phyloP scores from a whole-genome alignment of 2,329 filamentous ascomycete genomes.

The Canariomyces notabilis region DNA sequence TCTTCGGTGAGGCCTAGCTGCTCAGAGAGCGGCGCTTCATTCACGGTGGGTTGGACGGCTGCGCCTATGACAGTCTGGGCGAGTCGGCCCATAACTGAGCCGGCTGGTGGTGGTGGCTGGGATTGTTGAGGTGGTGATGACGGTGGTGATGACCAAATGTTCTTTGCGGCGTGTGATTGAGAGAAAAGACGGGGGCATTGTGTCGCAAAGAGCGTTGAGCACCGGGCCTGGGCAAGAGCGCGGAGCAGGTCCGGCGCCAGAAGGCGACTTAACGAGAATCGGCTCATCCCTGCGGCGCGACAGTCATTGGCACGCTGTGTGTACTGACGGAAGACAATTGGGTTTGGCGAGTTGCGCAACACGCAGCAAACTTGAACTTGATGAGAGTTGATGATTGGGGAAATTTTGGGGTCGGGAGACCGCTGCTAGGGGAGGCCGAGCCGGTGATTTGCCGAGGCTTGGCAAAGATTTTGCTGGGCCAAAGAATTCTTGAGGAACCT shows the following conservation, averaged over 20 bases:
- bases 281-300: slow-evolving; percentile 22
- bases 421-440: slow-evolving; percentile 9
- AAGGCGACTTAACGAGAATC: slow-evolving; percentile 23
- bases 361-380: too few relatives aligned
- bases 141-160: too few relatives aligned
- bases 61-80: slow-evolving; percentile 11
- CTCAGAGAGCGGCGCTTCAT: slow-evolving; percentile 14
- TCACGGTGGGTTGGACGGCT: not conserved
- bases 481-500: slow-evolving; percentile 15
- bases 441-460: slow-evolving; percentile 23
- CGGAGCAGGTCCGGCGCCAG: slow-evolving; percentile 22
- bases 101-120: not conserved
- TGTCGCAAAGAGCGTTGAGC: slow-evolving; percentile 11
- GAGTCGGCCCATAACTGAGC: slow-evolving; percentile 7
- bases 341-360: too few relatives aligned
- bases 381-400: not conserved
- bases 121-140: not conserved
- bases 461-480: slow-evolving; percentile 18
- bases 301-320: slow-evolving; percentile 1
- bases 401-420: slow-evolving; percentile 21
- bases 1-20: slow-evolving; percentile 36
- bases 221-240: slow-evolving; percentile 11
- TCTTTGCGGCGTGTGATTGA: slow-evolving; percentile 15
- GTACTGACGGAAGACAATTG: too few relatives aligned
- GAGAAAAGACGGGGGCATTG: slow-evolving; percentile 26